Percentiles rank a stretch among this genome's conserved stretches.
Evolutionary conservation across 768 basidiomycete species (phyloP).

Genomic region (Lentinula guzmanii): DNA sequence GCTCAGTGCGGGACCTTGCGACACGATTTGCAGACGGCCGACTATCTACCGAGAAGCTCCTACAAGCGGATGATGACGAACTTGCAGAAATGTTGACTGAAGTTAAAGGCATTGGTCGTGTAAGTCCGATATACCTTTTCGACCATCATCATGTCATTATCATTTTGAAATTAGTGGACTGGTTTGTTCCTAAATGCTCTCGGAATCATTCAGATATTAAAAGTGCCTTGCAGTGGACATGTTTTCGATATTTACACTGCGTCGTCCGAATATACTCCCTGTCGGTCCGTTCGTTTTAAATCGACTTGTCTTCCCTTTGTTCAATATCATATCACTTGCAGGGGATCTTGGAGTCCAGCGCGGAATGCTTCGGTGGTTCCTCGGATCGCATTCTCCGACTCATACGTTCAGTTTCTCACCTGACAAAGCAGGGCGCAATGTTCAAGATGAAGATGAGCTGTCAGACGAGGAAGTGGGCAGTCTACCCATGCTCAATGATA

Average conservation of each 20-base stretch:
- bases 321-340: constrained; percentile 17
- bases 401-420: constrained; percentile 45
- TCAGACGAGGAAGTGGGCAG: constrained; percentile 19
- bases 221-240: constrained; percentile 59
- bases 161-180: constrained; percentile 43
- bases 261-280: constrained; percentile 78
- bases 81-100: constrained; percentile 68
- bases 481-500: constrained; percentile 22
- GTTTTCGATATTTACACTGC: constrained; percentile 86
- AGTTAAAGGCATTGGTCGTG: constrained; percentile 75
- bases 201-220: neutral
- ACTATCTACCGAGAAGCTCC: constrained; percentile 65
- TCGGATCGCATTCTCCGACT: constrained; percentile 52
- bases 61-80: constrained; percentile 70
- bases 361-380: constrained; percentile 63
- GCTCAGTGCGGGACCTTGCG: constrained; percentile 71
- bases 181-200: constrained; percentile 27
- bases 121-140: constrained; percentile 23
- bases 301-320: neutral
- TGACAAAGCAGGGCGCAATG: constrained; percentile 30
- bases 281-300: constrained; percentile 31
- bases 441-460: constrained; percentile 5
- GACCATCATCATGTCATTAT: neutral
- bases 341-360: constrained; percentile 85
- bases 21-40: constrained; percentile 76